Percentiles rank a stretch among this genome's conserved stretches.
phyloP scores from a whole-genome alignment of 2,329 filamentous ascomycete genomes.

The Trichoderma hamatum region DNA sequence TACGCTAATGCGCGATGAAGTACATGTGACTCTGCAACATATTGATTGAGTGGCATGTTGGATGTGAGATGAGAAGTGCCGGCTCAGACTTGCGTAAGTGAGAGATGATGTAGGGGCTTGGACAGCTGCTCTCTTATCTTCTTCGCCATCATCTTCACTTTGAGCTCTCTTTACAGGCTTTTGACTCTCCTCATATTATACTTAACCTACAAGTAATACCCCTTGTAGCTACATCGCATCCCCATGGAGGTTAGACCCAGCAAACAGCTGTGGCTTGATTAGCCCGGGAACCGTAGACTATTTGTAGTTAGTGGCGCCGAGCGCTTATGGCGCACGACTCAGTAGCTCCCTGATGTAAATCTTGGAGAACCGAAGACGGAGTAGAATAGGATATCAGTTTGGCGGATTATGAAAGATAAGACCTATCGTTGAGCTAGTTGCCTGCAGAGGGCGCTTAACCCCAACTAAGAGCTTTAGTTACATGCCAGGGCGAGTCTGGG shows the following conservation, averaged over 20 bases:
- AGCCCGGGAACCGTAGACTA: background rate
- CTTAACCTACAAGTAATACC: no score
- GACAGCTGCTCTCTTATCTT: background rate
- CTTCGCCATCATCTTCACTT: no score
- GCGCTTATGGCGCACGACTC: conserved; percentile 30
- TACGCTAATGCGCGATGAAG: background rate
- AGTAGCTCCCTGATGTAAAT: background rate
- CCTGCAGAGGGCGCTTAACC: background rate
- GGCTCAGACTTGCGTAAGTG: background rate
- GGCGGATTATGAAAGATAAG: background rate
- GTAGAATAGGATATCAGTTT: background rate
- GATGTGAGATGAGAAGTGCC: background rate
- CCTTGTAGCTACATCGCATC: background rate
- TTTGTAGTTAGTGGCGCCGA: background rate
- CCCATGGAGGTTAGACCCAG: background rate
- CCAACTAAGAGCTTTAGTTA: background rate
- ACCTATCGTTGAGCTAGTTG: background rate
- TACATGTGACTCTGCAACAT: background rate
- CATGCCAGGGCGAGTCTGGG: background rate
- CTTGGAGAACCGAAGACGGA: background rate
- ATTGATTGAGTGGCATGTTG: background rate
- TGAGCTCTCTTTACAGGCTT: no score
- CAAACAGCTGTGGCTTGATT: background rate
- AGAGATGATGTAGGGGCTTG: background rate
- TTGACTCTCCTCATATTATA: no score